These are phyloP conservation scores for Coniochaeta sp. DNA, from an alignment of 2,329 filamentous ascomycete genomes.

Conservation along the genomic window DNA sequence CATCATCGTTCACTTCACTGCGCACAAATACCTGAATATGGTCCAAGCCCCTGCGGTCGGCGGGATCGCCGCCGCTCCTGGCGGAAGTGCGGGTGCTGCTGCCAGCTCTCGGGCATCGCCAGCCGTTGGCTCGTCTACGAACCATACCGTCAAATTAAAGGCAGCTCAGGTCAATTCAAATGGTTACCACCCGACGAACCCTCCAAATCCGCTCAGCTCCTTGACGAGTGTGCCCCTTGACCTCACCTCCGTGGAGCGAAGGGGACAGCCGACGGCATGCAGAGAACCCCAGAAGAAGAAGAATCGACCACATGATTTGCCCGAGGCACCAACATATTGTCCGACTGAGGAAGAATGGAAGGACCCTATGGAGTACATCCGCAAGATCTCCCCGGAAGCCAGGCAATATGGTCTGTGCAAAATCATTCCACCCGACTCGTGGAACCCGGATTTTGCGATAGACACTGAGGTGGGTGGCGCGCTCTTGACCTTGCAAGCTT, in stretches of 20 bases:
- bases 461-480: conserved; percentile 74
- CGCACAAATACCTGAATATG: conserved; percentile 5
- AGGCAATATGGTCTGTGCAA: conserved; percentile 88
- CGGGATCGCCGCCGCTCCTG: conserved; percentile 7
- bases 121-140: conserved; percentile 27
- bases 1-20: background rate
- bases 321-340: conserved; percentile 83
- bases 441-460: conserved; percentile 93
- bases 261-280: conserved; percentile 70
- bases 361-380: conserved; percentile 88
- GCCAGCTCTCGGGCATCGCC: conserved; percentile 46
- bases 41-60: conserved; percentile 11
- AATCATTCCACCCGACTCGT: conserved; percentile 85
- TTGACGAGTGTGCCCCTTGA: conserved; percentile 62
- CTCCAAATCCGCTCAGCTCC: conserved; percentile 45
- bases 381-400: conserved; percentile 82
- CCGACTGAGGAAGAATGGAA: conserved; percentile 92
- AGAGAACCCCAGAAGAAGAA: conserved; percentile 71
- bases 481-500: background rate
- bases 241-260: conserved; percentile 81
- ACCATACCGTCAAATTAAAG: conserved; percentile 37
- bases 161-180: conserved; percentile 43
- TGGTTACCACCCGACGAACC: conserved; percentile 42
- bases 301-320: conserved; percentile 72
- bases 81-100: conserved; percentile 26